These are phyloP conservation scores for Kwoniella mangroviensis DNA, from an alignment of 768 basidiomycete genomes.

Conservation along the genomic window DNA sequence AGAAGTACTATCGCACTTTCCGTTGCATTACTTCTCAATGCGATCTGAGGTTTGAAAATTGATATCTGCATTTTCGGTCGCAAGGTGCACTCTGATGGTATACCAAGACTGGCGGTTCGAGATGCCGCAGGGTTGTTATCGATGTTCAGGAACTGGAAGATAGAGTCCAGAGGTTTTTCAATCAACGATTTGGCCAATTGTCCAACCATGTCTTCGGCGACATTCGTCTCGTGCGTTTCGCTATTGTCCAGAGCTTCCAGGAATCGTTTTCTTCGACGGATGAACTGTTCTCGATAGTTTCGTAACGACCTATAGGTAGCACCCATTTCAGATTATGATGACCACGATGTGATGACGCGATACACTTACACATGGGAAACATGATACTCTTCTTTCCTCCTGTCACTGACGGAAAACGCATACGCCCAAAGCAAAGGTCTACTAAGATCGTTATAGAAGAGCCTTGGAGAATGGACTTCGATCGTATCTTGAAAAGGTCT, in stretches of 20 bases:
- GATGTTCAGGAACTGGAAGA: slow-evolving; percentile 27
- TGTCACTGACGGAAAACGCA: slow-evolving; percentile 77
- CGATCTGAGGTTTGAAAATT: slow-evolving; percentile 88
- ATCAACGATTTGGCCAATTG: slow-evolving; percentile 22
- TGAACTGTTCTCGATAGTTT: slow-evolving; percentile 19
- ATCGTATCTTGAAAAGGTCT: slow-evolving; percentile 80
- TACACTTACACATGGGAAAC: slow-evolving; percentile 75
- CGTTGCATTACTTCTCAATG: slow-evolving; percentile 68
- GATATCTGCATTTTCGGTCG: slow-evolving; percentile 72
- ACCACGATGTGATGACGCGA: neutral
- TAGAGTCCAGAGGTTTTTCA: slow-evolving; percentile 9
- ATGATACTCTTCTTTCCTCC: slow-evolving; percentile 82
- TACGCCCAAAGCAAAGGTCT: slow-evolving; percentile 87
- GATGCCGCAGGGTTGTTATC: slow-evolving; percentile 13
- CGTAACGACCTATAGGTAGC: slow-evolving; percentile 25
- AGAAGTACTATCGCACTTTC: slow-evolving; percentile 70
- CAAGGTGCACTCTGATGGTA: slow-evolving; percentile 53
- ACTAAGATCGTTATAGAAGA: slow-evolving; percentile 74
- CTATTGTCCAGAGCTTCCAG: slow-evolving; percentile 8
- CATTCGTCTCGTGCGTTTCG: slow-evolving; percentile 22
- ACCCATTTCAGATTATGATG: neutral
- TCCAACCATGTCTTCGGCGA: slow-evolving; percentile 23
- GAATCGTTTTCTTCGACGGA: slow-evolving; percentile 57
- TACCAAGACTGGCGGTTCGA: slow-evolving; percentile 28
- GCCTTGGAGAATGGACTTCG: slow-evolving; percentile 82